phyloP scores from a whole-genome alignment of 495 filamentous ascomycete genomes.

The Hypoxylon subgilvum region DNA sequence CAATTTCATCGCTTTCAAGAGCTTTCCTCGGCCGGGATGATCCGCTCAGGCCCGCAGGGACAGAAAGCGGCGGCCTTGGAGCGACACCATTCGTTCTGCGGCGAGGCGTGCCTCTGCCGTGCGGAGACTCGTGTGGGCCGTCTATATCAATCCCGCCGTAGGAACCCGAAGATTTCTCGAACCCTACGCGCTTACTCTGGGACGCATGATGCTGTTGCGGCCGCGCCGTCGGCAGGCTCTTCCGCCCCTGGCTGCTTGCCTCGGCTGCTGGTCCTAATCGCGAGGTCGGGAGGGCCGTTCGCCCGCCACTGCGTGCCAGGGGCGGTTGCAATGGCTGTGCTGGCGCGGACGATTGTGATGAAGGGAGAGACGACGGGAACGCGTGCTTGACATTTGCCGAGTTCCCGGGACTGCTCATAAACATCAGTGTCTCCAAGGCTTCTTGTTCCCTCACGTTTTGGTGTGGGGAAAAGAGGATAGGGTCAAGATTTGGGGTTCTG shows the following conservation, averaged over 20 bases:
- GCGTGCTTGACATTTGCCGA: slow-evolving; percentile 63
- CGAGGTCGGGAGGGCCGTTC: slow-evolving; percentile 51
- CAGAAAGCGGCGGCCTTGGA: slow-evolving; percentile 44
- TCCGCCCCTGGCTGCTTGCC: slow-evolving; percentile 43
- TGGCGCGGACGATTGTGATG: slow-evolving; percentile 40
- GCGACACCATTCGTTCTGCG: slow-evolving; percentile 46
- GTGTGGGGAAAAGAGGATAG: slow-evolving; percentile 58
- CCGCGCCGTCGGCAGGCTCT: slow-evolving; percentile 52
- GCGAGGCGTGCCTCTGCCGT: slow-evolving; percentile 48
- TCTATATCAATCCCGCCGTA: slow-evolving; percentile 52
- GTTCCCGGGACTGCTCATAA: slow-evolving; percentile 86
- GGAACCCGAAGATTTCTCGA: slow-evolving; percentile 50
- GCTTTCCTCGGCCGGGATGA: slow-evolving; percentile 42
- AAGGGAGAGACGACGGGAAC: slow-evolving; percentile 45
- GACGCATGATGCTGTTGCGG: slow-evolving; percentile 44
- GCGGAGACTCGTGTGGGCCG: slow-evolving; percentile 45
- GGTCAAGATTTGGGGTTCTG: slow-evolving; percentile 68
- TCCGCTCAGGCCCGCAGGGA: slow-evolving; percentile 48
- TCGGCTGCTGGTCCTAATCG: slow-evolving; percentile 31
- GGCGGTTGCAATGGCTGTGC: slow-evolving; percentile 26
- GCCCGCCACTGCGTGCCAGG: slow-evolving; percentile 28
- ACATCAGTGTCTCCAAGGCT: slow-evolving; percentile 83
- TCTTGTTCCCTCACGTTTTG: slow-evolving; percentile 73
- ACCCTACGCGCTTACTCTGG: slow-evolving; percentile 53
- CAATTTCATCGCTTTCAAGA: slow-evolving; percentile 52